phyloP scores from a whole-genome alignment of 495 filamentous ascomycete species.

The Coniosporium apollinis region DNA sequence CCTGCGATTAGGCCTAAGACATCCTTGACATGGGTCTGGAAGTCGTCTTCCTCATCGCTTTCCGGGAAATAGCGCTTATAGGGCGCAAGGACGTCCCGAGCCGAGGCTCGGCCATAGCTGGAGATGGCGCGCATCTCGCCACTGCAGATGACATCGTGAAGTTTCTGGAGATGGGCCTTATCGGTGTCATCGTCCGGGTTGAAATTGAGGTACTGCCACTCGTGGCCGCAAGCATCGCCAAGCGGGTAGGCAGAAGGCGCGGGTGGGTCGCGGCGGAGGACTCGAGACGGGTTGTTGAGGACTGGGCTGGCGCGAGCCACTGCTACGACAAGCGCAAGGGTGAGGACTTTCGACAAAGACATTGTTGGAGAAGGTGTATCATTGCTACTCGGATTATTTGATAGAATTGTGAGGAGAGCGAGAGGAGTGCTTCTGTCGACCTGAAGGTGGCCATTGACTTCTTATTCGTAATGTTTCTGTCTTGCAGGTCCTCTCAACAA shows the following conservation, averaged over 20 bases:
- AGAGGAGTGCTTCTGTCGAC: not conserved
- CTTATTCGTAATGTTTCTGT: constrained; percentile 2
- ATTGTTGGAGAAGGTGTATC: constrained; percentile 1
- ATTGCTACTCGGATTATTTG: constrained; percentile 1
- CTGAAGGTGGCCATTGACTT: not conserved
- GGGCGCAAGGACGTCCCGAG: constrained; percentile 2
- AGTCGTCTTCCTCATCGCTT: constrained; percentile 2
- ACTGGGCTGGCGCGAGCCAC: not conserved
- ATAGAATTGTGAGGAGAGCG: constrained; percentile 1
- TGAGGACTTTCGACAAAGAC: not conserved
- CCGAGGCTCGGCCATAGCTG: constrained; percentile 1
- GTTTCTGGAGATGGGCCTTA: constrained; percentile 1
- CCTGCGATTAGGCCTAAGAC: constrained; percentile 1
- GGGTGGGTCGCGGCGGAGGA: constrained; percentile 2
- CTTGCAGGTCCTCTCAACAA: constrained; percentile 1
- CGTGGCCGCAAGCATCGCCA: constrained; percentile 1
- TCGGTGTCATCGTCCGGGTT: constrained; percentile 1
- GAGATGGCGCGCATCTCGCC: constrained; percentile 2
- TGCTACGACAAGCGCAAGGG: constrained; percentile 3
- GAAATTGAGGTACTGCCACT: constrained; percentile 4
- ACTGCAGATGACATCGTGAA: constrained; percentile 1
- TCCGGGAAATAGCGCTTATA: constrained; percentile 3
- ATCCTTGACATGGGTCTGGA: constrained; percentile 3
- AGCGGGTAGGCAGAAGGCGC: constrained; percentile 3
- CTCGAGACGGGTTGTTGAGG: not conserved